Conservation (phyloP, 257 asterid genomes). For the Ajuga chamaepitys region DNA sequence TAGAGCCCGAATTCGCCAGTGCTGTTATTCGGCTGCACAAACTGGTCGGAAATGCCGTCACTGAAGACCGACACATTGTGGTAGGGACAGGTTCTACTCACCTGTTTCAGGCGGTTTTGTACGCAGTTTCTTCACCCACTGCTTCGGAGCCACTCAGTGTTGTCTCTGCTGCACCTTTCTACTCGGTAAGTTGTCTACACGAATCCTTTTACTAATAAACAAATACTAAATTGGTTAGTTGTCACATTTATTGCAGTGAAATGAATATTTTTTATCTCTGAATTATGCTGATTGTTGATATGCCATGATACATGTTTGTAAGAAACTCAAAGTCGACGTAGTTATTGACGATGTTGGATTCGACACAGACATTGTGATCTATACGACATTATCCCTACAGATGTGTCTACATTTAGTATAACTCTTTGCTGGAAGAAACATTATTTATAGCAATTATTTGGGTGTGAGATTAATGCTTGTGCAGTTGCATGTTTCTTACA, state of each 20-base stretch:
- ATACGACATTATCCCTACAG: slow-evolving; percentile 12
- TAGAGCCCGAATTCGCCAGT: slow-evolving; percentile 63
- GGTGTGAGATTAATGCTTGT: slow-evolving; percentile 12
- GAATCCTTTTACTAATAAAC: neutral
- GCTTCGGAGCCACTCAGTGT: slow-evolving; percentile 61
- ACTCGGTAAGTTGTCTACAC: slow-evolving; percentile 50
- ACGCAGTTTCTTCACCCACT: slow-evolving; percentile 60
- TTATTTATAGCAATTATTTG: slow-evolving; percentile 20
- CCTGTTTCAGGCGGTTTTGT: slow-evolving; percentile 78
- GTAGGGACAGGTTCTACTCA: slow-evolving; percentile 96
- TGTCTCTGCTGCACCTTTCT: slow-evolving; percentile 89
- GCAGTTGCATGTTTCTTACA: slow-evolving; percentile 1
- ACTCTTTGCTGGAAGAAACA: slow-evolving; percentile 4
- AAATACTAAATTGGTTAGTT: neutral
- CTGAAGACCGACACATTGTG: slow-evolving; percentile 65
- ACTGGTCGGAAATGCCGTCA: slow-evolving; percentile 69
- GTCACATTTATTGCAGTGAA: neutral
- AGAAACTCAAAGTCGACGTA: neutral
- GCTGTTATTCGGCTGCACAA: slow-evolving; percentile 64
- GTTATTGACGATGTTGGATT: slow-evolving; percentile 6
- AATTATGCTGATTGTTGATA: neutral
- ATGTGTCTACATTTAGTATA: slow-evolving; percentile 21
- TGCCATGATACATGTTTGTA: neutral
- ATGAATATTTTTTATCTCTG: too few species aligned
- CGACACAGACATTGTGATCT: slow-evolving; percentile 17